A percentile compares a stretch with the other conserved stretches of the same genome.
Evolutionary conservation across 1,284 basidiomycete genomes (phyloP).

Genomic region (Neotropicomus parvogracilis): DNA sequence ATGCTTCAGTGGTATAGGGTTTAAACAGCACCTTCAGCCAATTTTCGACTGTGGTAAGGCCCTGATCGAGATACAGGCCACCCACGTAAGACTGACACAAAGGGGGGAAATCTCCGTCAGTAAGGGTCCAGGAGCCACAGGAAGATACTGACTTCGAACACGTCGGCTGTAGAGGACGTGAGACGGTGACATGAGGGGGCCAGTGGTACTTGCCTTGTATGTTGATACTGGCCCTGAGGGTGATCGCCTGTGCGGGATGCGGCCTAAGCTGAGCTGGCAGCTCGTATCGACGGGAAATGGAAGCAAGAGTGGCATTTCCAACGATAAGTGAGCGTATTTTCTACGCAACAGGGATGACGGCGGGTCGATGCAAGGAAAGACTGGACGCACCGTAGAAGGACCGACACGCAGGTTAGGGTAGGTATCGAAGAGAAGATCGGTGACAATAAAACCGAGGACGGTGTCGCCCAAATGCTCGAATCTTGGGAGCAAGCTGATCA

Average conservation of each 20-base stretch:
- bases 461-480: constrained; percentile 71
- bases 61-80: constrained; percentile 65
- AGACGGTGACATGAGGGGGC: constrained; percentile 1
- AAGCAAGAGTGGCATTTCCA: constrained; percentile 66
- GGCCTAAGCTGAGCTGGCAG: constrained; percentile 57
- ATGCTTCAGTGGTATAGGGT: constrained; percentile 60
- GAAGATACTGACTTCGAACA: constrained; percentile 57
- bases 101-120: constrained; percentile 2
- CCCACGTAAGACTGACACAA: constrained; percentile 63
- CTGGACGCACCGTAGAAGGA: constrained; percentile 58
- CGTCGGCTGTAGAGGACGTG: constrained; percentile 49
- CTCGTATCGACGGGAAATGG: constrained; percentile 60
- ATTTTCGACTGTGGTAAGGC: constrained; percentile 47
- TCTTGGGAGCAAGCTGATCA: constrained; percentile 36
- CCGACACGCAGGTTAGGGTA: constrained; percentile 71
- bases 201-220: constrained; percentile 60
- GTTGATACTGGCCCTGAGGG: constrained; percentile 58
- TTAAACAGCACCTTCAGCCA: constrained; percentile 62
- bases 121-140: background rate
- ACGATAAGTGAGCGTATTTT: constrained; percentile 72
- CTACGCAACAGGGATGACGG: constrained; percentile 33
- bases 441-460: constrained; percentile 64
- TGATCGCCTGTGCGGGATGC: constrained; percentile 67
- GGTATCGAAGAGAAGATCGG: constrained; percentile 54
- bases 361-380: background rate